Evolutionary conservation across 371 early-diverging fungal species (phyloP), one percentile per base, ranked within the genome.

Genomic region (Mortierella sp.): DNA sequence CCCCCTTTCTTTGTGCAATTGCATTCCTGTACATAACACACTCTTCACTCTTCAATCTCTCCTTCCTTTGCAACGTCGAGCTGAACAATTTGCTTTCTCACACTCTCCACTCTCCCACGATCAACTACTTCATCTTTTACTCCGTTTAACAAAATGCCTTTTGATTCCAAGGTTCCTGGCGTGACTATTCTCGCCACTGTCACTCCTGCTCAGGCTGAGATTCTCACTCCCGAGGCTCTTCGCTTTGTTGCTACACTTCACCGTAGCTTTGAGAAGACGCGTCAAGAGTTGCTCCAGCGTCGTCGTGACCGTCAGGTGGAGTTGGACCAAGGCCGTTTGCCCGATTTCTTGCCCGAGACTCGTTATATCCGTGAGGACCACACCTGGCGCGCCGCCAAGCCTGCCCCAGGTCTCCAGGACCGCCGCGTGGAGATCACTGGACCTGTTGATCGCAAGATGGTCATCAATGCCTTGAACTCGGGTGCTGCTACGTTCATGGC

Each of bases 381-480:
- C 52, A 91, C 90, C 37, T 97, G 97, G 98, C 83, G 89, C 71
- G 95, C 91, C 21, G 96, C 98, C 43, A 80, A 79, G 28, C 96
- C 95, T 62, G 96, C 95, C 18, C 96, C 96, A 12, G 96, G 96
- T 6, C 84, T 97, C 57, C 83, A 87, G n/a, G 96, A 97, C 83
- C 91, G 97, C 58, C 90, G 96, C 57, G 96, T 97, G 64, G 97
- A 97, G 82, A 97, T 97, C 83, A 96, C 97, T 56, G 97, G 96
- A 23, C 96, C 96, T 21, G 96, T 95, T 53, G 96, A 95, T 84
- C 91, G 97, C 67, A 96, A 96, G 82, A 97, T 97, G 97, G 94
- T 96, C 70, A 97, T 97, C 84, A 97, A 97, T 70, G 97, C 96
- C 46, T 86, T 96, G 71, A 97, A 96, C 86, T 90, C 94, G 18